Evolutionary conservation across 257 asterid species (phyloP).

Genomic region (Agastache rugosa): DNA sequence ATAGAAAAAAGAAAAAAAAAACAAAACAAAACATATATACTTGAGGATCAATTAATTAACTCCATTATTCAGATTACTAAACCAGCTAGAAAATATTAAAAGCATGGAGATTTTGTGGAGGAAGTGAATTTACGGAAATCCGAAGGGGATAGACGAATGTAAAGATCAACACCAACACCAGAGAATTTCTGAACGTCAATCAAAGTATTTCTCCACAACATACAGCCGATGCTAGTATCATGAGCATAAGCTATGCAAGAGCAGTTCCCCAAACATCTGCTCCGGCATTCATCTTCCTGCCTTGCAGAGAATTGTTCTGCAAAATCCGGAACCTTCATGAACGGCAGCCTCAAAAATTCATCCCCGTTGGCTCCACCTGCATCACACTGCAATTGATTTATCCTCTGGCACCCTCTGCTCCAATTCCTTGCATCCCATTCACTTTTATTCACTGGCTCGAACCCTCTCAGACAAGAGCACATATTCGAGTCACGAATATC

Average conservation of each 20-base stretch:
- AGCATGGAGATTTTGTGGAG: background rate
- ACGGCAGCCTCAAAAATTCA: conserved; percentile 40
- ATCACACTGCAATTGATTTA: conserved; percentile 38
- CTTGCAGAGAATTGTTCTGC: conserved; percentile 27
- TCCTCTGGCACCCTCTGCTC: conserved; percentile 49
- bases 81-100: background rate
- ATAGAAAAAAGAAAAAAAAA: background rate
- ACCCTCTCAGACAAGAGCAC: conserved; percentile 57
- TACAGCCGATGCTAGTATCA: conserved; percentile 51
- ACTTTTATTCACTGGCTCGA: conserved; percentile 33
- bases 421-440: conserved; percentile 54
- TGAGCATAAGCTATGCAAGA: conserved; percentile 62
- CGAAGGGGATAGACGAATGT: conserved; percentile 52
- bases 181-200: conserved; percentile 53
- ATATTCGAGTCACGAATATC: conserved; percentile 29
- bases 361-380: conserved; percentile 24
- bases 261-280: conserved; percentile 50
- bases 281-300: conserved; percentile 40
- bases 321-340: conserved; percentile 52
- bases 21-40: too few species aligned
- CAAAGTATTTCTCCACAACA: conserved; percentile 54
- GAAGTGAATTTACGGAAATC: conserved; percentile 49
- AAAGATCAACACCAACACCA: conserved; percentile 49
- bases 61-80: background rate
- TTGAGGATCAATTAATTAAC: background rate